Percentiles rank a stretch among this genome's conserved stretches.
Conservation (phyloP, 257 asterid genomes). For the Rubia yunnanensis region DNA sequence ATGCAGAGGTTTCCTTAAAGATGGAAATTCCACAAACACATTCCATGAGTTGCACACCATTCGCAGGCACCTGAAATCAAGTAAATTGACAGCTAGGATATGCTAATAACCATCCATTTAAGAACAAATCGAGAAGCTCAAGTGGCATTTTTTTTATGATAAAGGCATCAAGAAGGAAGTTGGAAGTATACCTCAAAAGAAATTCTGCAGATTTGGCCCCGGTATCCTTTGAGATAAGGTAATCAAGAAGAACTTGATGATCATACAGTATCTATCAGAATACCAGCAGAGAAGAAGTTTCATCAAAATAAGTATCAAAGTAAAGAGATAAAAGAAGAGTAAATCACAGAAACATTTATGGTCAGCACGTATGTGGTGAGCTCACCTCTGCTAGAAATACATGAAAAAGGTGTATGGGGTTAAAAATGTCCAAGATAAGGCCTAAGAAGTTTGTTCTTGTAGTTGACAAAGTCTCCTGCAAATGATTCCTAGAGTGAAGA, state of each 20-base stretch:
- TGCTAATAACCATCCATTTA: conserved; percentile 1
- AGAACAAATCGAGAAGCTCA: background rate
- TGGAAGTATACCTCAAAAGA: conserved; percentile 53
- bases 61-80: conserved; percentile 53
- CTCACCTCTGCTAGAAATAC: conserved; percentile 78
- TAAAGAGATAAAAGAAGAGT: conserved; percentile 7
- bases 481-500: conserved; percentile 28
- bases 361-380: background rate
- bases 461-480: conserved; percentile 20
- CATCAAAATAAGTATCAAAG: background rate
- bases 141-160: background rate
- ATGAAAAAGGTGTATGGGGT: conserved; percentile 69
- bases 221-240: conserved; percentile 82
- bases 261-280: conserved; percentile 66
- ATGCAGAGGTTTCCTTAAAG: conserved; percentile 20
- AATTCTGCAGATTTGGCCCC: conserved; percentile 83
- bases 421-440: conserved; percentile 53
- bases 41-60: conserved; percentile 61
- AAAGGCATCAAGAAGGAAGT: conserved; percentile 3
- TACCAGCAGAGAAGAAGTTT: conserved; percentile 1
- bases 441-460: conserved; percentile 21
- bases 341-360: background rate
- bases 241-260: conserved; percentile 94
- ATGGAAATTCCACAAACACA: conserved; percentile 50
- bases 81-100: background rate